Evolutionary conservation across 768 basidiomycete species (phyloP).

Genomic region (Cystofilobasidium bisporidii): DNA sequence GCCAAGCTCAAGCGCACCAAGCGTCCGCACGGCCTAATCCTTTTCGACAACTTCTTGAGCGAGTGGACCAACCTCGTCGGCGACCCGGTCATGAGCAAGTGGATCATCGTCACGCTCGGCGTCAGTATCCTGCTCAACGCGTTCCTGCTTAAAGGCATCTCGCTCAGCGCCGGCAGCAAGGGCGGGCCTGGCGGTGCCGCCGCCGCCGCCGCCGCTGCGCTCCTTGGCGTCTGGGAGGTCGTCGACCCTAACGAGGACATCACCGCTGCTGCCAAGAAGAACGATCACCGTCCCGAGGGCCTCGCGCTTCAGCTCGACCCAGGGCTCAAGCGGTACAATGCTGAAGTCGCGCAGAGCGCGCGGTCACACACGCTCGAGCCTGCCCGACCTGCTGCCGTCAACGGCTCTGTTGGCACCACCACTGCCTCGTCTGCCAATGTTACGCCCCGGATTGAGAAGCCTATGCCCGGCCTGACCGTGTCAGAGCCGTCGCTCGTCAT

Average conservation of each 20-base stretch:
- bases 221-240: slow-evolving; percentile 37
- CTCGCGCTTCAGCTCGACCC: slow-evolving; percentile 7
- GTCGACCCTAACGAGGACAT: background rate
- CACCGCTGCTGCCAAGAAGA: background rate
- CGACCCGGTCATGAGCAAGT: slow-evolving; percentile 86
- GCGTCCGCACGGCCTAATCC: slow-evolving; percentile 40
- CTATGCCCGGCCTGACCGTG: slow-evolving; percentile 19
- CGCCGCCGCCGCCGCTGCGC: slow-evolving; percentile 40
- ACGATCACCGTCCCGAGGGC: background rate
- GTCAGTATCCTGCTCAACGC: slow-evolving; percentile 84
- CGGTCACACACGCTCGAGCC: slow-evolving; percentile 7
- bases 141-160: slow-evolving; percentile 67
- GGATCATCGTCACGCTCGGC: slow-evolving; percentile 80
- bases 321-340: slow-evolving; percentile 1
- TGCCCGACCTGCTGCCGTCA: background rate
- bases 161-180: slow-evolving; percentile 34
- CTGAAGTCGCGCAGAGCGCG: background rate
- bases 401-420: background rate
- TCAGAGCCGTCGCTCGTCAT: background rate
- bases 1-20: slow-evolving; percentile 38
- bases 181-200: slow-evolving; percentile 40
- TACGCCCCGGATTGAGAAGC: slow-evolving; percentile 24
- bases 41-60: slow-evolving; percentile 76
- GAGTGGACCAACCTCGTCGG: slow-evolving; percentile 84
- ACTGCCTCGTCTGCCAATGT: background rate